These are phyloP conservation scores for Wickerhamomyces chaumierensis DNA, from an alignment of 805 yeast species.

Conservation along the genomic window DNA sequence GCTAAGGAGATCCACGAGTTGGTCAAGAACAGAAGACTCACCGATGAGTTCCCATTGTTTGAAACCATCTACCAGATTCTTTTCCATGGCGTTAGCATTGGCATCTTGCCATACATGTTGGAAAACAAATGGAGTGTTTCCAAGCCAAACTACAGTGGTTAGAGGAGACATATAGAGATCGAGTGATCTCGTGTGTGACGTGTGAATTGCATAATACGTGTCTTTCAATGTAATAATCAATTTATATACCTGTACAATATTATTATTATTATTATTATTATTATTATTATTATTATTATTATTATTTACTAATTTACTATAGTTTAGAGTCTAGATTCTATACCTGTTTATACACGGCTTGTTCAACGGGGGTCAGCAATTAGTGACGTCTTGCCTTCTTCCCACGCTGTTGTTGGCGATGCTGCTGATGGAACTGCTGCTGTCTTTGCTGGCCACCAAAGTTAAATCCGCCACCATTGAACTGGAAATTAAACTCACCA, in stretches of 20 bases:
- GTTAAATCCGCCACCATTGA: conserved; percentile 1
- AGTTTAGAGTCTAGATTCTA: too few species aligned
- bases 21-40: conserved; percentile 20
- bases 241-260: too few species aligned
- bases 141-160: conserved; percentile 11
- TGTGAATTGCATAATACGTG: too few species aligned
- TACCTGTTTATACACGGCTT: too few species aligned
- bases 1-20: conserved; percentile 80
- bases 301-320: too few species aligned
- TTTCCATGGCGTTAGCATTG: conserved; percentile 47
- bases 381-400: background rate
- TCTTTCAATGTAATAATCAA: too few species aligned
- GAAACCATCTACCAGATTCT: conserved; percentile 37
- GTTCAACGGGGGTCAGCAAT: too few species aligned
- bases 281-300: too few species aligned
- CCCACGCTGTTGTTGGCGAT: background rate
- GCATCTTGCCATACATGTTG: conserved; percentile 44
- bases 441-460: conserved; percentile 1
- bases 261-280: too few species aligned
- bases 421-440: background rate
- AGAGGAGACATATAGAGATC: too few species aligned
- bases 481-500: conserved; percentile 3
- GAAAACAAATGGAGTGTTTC: conserved; percentile 25
- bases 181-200: too few species aligned
- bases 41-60: conserved; percentile 47